phyloP scores from a whole-genome alignment of 768 basidiomycete species.

The Rhizopogon salebrosus region DNA sequence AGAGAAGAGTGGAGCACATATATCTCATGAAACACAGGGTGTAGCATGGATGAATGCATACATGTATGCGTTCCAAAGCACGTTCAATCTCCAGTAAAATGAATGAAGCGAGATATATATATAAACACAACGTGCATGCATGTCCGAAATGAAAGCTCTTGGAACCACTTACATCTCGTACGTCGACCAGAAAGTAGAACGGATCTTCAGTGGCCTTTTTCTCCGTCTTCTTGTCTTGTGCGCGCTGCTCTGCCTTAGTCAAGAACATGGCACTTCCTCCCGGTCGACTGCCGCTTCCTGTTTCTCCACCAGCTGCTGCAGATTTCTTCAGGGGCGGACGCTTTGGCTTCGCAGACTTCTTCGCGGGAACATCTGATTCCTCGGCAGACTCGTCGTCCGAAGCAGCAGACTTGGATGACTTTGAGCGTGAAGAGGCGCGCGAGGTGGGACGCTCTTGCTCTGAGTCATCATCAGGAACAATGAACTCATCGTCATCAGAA shows the following conservation, averaged over 20 bases:
- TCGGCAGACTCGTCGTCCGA: slow-evolving; percentile 37
- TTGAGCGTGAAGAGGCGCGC: slow-evolving; percentile 41
- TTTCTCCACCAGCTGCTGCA: slow-evolving; percentile 22
- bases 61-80: background rate
- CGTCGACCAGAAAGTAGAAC: slow-evolving; percentile 67
- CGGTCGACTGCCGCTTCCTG: slow-evolving; percentile 16
- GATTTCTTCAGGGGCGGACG: slow-evolving; percentile 28
- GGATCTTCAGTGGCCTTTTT: slow-evolving; percentile 78
- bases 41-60: background rate
- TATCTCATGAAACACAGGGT: too few species aligned
- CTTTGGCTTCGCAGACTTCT: slow-evolving; percentile 27
- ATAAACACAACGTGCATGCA: background rate
- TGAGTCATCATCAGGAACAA: slow-evolving; percentile 55
- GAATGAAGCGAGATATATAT: too few species aligned
- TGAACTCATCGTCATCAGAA: slow-evolving; percentile 67
- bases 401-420: slow-evolving; percentile 30
- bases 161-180: slow-evolving; percentile 55
- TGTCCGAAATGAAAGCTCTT: background rate
- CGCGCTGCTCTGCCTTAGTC: slow-evolving; percentile 77
- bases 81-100: background rate
- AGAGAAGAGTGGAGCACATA: background rate
- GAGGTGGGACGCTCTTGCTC: slow-evolving; percentile 56
- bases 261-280: slow-evolving; percentile 47
- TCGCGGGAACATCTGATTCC: slow-evolving; percentile 30
- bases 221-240: slow-evolving; percentile 71